Evolutionary conservation across 352 stramenopile species (phyloP).

Genomic region (Pythium biforme): DNA sequence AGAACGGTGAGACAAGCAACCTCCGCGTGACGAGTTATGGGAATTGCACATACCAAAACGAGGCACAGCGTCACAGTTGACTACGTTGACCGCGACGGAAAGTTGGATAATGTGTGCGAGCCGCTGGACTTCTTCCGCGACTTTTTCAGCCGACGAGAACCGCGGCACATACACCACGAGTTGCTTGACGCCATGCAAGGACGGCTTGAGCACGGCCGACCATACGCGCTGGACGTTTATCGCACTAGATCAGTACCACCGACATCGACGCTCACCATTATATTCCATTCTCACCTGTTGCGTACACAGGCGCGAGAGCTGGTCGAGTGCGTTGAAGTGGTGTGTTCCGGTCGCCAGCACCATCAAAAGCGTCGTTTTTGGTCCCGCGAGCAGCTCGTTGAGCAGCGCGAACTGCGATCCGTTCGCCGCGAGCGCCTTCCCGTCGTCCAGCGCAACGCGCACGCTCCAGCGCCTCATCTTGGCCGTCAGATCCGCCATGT

Average conservation of each 20-base stretch:
- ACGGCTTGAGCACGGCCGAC: constrained; percentile 20
- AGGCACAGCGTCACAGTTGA: constrained; percentile 18
- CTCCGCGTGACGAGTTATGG: too few species aligned
- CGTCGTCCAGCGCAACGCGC: constrained; percentile 26
- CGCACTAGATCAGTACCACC: not conserved
- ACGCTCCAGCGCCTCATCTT: constrained; percentile 24
- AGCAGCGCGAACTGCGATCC: constrained; percentile 28
- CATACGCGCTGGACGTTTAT: constrained; percentile 18
- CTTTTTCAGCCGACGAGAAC: constrained; percentile 6
- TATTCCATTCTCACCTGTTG: constrained; percentile 17
- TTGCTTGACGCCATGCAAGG: constrained; percentile 15
- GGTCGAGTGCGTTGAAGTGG: constrained; percentile 37
- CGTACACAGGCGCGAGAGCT: constrained; percentile 29
- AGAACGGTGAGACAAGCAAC: not conserved
- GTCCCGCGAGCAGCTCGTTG: constrained; percentile 21
- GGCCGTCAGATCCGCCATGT: constrained; percentile 20
- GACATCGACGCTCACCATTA: not conserved
- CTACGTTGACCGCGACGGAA: constrained; percentile 8
- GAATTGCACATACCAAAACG: constrained; percentile 11
- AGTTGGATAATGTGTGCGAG: constrained; percentile 12
- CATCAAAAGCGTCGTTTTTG: constrained; percentile 18
- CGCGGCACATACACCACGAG: constrained; percentile 28
- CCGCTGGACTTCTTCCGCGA: constrained; percentile 11
- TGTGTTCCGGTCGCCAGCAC: constrained; percentile 16
- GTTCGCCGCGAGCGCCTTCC: not conserved